phyloP scores from a whole-genome alignment of 768 basidiomycete genomes.

The Strobilomyces echinocephalus region DNA sequence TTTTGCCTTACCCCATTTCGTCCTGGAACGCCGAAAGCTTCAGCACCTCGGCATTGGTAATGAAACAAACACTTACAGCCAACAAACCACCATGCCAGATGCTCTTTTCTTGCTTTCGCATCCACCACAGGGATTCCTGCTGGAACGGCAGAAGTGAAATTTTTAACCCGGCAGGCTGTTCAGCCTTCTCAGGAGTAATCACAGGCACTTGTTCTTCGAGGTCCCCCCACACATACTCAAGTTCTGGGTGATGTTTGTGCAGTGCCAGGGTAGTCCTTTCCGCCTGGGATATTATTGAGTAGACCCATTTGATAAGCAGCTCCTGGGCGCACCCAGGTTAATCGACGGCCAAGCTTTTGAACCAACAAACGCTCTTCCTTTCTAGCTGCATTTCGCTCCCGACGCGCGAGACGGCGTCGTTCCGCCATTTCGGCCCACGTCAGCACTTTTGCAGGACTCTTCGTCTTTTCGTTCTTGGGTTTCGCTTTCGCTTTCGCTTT shows the following conservation, averaged over 20 bases:
- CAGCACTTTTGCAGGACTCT: neutral
- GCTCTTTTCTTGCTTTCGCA: constrained; percentile 87
- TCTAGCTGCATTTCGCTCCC: constrained; percentile 31
- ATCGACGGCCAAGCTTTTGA: constrained; percentile 60
- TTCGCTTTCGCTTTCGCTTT: constrained; percentile 32
- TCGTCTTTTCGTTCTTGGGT: constrained; percentile 13
- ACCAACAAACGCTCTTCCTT: constrained; percentile 48
- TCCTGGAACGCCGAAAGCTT: constrained; percentile 43
- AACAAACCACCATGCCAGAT: constrained; percentile 90
- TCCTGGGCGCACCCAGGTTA: constrained; percentile 56
- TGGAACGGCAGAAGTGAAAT: constrained; percentile 91
- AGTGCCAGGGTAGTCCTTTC: constrained; percentile 66
- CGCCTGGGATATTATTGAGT: constrained; percentile 44
- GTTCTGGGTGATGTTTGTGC: constrained; percentile 70
- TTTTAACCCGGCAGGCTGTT: constrained; percentile 81
- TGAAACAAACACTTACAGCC: constrained; percentile 50
- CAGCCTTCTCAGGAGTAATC: constrained; percentile 61
- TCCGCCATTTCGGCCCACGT: constrained; percentile 9
- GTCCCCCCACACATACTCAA: constrained; percentile 84
- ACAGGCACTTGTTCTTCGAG: constrained; percentile 59
- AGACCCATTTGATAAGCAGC: constrained; percentile 5
- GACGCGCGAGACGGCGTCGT: constrained; percentile 15
- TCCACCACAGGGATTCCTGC: constrained; percentile 91
- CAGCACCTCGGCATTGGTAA: neutral
- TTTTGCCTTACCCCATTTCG: constrained; percentile 75